Percentiles rank a stretch among this genome's conserved stretches.
phyloP scores from a whole-genome alignment of 2,329 filamentous ascomycete species.

The Ophiostoma tasmaniense region DNA sequence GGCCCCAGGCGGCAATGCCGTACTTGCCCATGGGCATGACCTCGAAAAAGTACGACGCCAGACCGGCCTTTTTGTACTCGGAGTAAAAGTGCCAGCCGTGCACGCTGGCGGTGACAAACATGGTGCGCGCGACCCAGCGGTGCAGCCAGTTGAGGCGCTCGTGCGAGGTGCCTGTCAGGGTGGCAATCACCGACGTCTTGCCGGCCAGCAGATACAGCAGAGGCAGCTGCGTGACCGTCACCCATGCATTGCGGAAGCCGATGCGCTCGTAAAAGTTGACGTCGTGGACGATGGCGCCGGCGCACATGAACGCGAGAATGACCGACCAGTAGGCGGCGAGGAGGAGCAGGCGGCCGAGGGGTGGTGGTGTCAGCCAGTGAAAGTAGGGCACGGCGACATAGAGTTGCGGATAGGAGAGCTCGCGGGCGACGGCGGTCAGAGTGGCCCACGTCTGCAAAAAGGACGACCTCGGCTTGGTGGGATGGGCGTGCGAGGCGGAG shows the following conservation, averaged over 20 bases:
- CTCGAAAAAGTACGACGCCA: conserved; percentile 49
- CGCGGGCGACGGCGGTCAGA: conserved; percentile 47
- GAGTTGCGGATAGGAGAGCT: conserved; percentile 48
- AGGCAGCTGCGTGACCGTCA: conserved; percentile 55
- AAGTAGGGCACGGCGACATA: conserved; percentile 39
- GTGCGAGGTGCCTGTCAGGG: conserved; percentile 54
- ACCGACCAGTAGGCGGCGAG: conserved; percentile 51
- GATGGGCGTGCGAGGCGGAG: conserved; percentile 37
- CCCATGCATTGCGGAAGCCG: conserved; percentile 60
- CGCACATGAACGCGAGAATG: conserved; percentile 49
- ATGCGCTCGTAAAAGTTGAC: conserved; percentile 55
- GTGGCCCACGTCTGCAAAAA: conserved; percentile 49
- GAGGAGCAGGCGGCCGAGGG: conserved; percentile 47
- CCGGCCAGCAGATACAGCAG: conserved; percentile 54
- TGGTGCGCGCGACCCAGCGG: conserved; percentile 61
- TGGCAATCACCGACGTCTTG: conserved; percentile 51
- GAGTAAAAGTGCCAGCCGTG: conserved; percentile 63
- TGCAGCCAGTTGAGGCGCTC: conserved; percentile 67
- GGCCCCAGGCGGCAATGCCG: conserved; percentile 57
- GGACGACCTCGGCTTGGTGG: conserved; percentile 42
- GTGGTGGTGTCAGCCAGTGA: conserved; percentile 50
- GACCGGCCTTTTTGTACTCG: conserved; percentile 53
- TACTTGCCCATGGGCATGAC: conserved; percentile 59
- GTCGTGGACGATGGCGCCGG: conserved; percentile 41
- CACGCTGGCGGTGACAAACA: conserved; percentile 59